Percentiles rank a stretch among this genome's conserved stretches.
Conservation (phyloP, 2,329 filamentous ascomycete genomes). For the Amylocarpus encephaloides region DNA sequence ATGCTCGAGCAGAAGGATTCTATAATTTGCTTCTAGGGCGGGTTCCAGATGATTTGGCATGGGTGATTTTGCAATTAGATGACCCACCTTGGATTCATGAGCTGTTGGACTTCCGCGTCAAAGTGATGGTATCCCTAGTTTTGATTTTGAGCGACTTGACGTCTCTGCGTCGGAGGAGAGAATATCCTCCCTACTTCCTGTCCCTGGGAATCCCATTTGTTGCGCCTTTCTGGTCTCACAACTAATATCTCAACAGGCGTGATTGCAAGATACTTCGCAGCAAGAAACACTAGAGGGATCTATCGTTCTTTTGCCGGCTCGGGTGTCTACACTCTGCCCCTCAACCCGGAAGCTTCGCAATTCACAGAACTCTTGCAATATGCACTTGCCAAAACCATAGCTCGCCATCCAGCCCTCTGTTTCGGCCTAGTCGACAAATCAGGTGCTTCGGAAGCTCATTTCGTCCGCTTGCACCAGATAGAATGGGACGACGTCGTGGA, state of each 20-base stretch:
- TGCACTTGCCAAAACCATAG: slow-evolving; percentile 13
- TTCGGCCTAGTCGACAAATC: slow-evolving; percentile 15
- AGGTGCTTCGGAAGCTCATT: slow-evolving; percentile 11
- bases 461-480: slow-evolving; percentile 11
- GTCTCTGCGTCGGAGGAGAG: too few species aligned
- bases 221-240: too few species aligned
- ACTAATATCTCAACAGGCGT: slow-evolving; percentile 7
- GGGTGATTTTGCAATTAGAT: too few species aligned
- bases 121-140: too few species aligned
- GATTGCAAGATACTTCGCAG: slow-evolving; percentile 15
- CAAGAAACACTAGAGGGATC: slow-evolving; percentile 11
- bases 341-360: not conserved
- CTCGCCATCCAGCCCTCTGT: slow-evolving; percentile 15
- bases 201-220: too few species aligned
- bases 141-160: too few species aligned
- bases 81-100: too few species aligned
- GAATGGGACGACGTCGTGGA: slow-evolving; percentile 17
- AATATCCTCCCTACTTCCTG: too few species aligned
- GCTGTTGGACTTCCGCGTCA: too few species aligned
- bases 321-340: not conserved
- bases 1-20: too few species aligned
- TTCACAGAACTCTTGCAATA: slow-evolving; percentile 7
- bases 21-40: too few species aligned
- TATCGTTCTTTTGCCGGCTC: slow-evolving; percentile 17
- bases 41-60: too few species aligned